These are phyloP conservation scores for Botrytis elliptica DNA, from an alignment of 2,329 filamentous ascomycete species.

Conservation along the genomic window DNA sequence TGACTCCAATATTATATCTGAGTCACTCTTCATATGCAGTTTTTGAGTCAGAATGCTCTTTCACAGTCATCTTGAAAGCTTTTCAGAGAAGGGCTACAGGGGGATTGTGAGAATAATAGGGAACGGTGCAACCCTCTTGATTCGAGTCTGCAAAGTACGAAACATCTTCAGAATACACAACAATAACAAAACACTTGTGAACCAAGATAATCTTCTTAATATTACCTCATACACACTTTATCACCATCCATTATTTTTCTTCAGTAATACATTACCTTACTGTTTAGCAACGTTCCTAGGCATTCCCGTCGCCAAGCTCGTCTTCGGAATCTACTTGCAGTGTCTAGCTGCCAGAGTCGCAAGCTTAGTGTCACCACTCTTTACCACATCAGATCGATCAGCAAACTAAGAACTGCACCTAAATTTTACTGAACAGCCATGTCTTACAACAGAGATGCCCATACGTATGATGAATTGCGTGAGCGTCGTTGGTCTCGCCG, in stretches of 20 bases:
- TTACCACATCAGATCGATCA: too few species aligned
- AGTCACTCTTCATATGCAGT: background rate
- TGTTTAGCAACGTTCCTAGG: background rate
- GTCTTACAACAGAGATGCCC: too few species aligned
- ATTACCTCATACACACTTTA: too few species aligned
- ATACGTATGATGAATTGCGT: too few species aligned
- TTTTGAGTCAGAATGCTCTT: background rate
- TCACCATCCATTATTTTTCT: too few species aligned
- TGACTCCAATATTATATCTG: background rate
- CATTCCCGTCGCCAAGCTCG: background rate
- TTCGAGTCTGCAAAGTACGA: background rate
- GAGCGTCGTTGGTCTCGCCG: accelerated
- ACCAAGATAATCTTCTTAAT: too few species aligned
- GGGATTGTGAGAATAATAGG: background rate
- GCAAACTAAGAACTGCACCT: too few species aligned
- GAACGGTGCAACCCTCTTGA: background rate
- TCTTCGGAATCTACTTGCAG: background rate
- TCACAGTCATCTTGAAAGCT: background rate
- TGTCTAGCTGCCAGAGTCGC: too few species aligned
- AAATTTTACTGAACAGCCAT: too few species aligned
- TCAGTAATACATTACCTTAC: too few species aligned
- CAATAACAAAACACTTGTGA: background rate
- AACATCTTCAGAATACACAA: background rate
- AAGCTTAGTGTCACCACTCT: too few species aligned
- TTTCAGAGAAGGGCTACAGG: background rate